Evolutionary conservation across 2,329 filamentous ascomycete species (phyloP), one percentile per base, ranked within the genome.

Genomic region (Drechslera avenae): DNA sequence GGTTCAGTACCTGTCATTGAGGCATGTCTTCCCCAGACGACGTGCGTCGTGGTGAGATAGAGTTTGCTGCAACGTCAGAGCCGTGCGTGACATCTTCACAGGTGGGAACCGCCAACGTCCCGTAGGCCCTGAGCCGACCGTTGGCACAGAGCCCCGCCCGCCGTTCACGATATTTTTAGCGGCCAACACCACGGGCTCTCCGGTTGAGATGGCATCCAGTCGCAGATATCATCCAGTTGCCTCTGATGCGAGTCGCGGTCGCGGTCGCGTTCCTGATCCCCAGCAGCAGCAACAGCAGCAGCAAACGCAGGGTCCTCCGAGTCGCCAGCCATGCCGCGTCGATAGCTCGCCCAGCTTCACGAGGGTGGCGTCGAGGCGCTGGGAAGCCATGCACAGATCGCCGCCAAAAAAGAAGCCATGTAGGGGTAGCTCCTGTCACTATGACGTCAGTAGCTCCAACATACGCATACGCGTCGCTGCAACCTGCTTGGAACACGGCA

Each of bases 401-500:
- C 35, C 52, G 33, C 51, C 53, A 52, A 43, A 44, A 45, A 28
- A 36, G 50, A 36, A 45, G 51, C 49, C 43, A 39, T 37, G 41
- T 14, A 44, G 40, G 44, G 49, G 49, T 39, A 17, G 44, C 44
- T 52, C 49, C 44, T 34, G 30, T 39, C 28, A 18, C 26, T n/a
- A 39, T 52, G 49, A 52, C 46, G 49, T 52, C 49, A 52, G 36
- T 7, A 21, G 33, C 21, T 39, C 39, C 44, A 33, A 39, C 44
- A 39, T 48, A 37, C 34, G 34, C 39, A 26, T 42, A 46, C 39
- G 45, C 49, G 19, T 52, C 43, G 37, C 39, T 18, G 36, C 39
- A 52, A 52, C 49, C 49, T 48, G 49, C 49, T 52, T 48, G 10
- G 12, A 35, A 48, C 44, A 43, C 49, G 44, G 44, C 62, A 54